These are phyloP conservation scores for Termitomyces sp. DNA, from an alignment of 768 basidiomycete species.

Conservation along the genomic window DNA sequence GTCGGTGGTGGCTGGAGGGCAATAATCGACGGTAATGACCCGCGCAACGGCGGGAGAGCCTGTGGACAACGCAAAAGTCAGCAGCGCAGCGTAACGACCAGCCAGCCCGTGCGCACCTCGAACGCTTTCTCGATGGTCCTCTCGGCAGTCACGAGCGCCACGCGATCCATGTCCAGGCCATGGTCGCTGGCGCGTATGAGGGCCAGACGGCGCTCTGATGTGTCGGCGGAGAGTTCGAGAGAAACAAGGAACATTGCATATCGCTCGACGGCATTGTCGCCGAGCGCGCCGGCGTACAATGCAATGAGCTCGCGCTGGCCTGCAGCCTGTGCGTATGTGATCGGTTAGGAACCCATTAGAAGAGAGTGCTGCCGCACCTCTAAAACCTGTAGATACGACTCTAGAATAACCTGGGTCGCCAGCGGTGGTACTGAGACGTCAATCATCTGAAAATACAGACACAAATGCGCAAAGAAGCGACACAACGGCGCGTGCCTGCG, in stretches of 20 bases:
- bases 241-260: slow-evolving; percentile 89
- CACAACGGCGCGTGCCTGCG: slow-evolving; percentile 63
- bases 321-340: slow-evolving; percentile 38
- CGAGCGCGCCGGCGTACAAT: slow-evolving; percentile 87
- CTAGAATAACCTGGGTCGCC: slow-evolving; percentile 76
- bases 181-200: slow-evolving; percentile 76
- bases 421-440: slow-evolving; percentile 66
- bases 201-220: slow-evolving; percentile 60
- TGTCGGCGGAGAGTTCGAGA: slow-evolving; percentile 57
- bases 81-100: neutral
- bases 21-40: slow-evolving; percentile 57
- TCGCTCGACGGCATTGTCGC: slow-evolving; percentile 86
- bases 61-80: slow-evolving; percentile 14
- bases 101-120: slow-evolving; percentile 30
- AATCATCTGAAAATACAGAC: slow-evolving; percentile 83
- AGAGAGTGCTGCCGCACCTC: slow-evolving; percentile 43
- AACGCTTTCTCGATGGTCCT: slow-evolving; percentile 68
- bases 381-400: slow-evolving; percentile 83
- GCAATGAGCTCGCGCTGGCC: slow-evolving; percentile 85
- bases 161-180: slow-evolving; percentile 74
- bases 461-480: slow-evolving; percentile 92
- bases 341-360: too few relatives aligned
- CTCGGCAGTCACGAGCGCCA: slow-evolving; percentile 79
- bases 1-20: slow-evolving; percentile 49
- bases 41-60: slow-evolving; percentile 48